These are phyloP conservation scores for Scolecobasidium constrictum DNA, from an alignment of 2,329 filamentous ascomycete species.

Conservation along the genomic window DNA sequence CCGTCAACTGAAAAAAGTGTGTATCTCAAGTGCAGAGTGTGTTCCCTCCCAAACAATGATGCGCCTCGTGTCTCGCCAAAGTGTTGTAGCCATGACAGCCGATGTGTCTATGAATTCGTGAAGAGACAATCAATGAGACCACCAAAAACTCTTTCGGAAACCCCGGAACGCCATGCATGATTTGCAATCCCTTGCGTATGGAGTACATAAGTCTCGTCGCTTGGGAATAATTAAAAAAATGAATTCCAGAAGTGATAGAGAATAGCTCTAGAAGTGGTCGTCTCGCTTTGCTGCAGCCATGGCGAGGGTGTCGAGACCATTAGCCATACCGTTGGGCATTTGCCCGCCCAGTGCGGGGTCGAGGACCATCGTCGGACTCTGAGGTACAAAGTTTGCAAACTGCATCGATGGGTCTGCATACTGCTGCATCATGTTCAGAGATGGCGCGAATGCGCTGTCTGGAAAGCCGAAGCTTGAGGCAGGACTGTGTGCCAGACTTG, in stretches of 20 bases:
- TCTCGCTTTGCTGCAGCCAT: conserved; percentile 10
- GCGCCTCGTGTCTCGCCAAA: neutral
- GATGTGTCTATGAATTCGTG: neutral
- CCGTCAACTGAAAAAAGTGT: too few relatives aligned
- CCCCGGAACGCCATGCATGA: neutral
- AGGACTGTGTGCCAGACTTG: conserved; percentile 7
- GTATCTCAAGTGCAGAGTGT: neutral
- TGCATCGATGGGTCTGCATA: neutral
- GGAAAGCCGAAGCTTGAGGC: conserved; percentile 8
- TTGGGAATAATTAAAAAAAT: too few relatives aligned
- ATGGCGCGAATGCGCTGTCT: neutral
- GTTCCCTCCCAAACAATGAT: neutral
- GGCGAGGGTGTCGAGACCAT: conserved; percentile 9
- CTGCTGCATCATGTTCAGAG: conserved; percentile 2
- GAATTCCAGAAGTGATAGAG: too few relatives aligned
- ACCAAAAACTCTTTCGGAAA: too few relatives aligned
- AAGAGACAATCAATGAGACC: too few relatives aligned
- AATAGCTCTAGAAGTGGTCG: conserved; percentile 6
- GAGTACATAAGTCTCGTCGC: too few relatives aligned
- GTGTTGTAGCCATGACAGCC: neutral
- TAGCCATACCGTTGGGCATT: neutral
- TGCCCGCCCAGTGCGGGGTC: conserved; percentile 6
- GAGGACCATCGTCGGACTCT: neutral
- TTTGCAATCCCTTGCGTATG: too few relatives aligned
- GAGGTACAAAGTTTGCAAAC: conserved; percentile 2